Conservation (phyloP, 208 protist genomes). For the Wallacemonas sp. region DNA sequence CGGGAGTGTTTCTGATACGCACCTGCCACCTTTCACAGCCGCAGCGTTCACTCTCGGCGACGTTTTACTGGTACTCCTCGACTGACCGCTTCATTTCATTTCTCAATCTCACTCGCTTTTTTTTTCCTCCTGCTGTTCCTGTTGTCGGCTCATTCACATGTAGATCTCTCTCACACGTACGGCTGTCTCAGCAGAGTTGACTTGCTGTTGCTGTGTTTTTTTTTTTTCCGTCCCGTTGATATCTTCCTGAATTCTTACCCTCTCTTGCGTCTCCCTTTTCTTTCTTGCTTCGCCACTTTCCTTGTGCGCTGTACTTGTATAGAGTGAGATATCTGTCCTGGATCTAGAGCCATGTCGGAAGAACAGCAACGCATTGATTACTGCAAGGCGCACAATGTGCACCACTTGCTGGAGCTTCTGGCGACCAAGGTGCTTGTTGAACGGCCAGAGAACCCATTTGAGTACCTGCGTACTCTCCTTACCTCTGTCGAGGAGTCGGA, state of each 20-base stretch:
- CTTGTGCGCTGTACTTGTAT: too few species aligned
- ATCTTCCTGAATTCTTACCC: background rate
- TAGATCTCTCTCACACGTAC: too few species aligned
- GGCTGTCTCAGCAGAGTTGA: too few species aligned
- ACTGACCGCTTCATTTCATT: too few species aligned
- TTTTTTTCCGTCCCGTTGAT: slow-evolving; percentile 12
- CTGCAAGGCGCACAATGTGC: slow-evolving; percentile 88
- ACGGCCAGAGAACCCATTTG: slow-evolving; percentile 85
- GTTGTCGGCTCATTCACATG: too few species aligned
- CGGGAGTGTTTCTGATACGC: too few species aligned
- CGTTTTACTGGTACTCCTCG: too few species aligned
- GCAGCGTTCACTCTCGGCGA: too few species aligned
- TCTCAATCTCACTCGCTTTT: too few species aligned
- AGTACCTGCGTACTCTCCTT: slow-evolving; percentile 79
- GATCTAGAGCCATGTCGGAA: slow-evolving; percentile 38
- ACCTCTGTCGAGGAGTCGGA: slow-evolving; percentile 72
- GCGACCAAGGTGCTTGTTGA: slow-evolving; percentile 87
- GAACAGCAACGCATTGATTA: slow-evolving; percentile 78
- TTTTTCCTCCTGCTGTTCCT: too few species aligned
- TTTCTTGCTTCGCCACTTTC: too few species aligned
- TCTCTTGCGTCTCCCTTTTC: background rate
- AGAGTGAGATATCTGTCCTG: background rate
- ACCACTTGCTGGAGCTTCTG: slow-evolving; percentile 91
- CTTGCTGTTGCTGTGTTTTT: background rate
- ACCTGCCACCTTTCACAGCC: too few species aligned